Evolutionary conservation across 768 basidiomycete species (phyloP).

Genomic region (Suillus subaureus): DNA sequence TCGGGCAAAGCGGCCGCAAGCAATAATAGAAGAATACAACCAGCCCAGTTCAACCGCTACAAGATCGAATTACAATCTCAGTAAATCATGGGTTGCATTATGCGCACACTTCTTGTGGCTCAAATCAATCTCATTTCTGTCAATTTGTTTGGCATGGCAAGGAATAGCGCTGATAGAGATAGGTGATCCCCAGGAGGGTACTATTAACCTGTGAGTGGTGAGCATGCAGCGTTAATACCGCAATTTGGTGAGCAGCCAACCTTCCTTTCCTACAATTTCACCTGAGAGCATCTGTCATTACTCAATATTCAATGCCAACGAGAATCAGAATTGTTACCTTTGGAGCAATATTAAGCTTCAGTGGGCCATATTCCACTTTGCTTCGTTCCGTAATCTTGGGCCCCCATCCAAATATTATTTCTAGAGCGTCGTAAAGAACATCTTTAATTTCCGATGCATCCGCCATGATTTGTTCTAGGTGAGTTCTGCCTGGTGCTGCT

Average conservation of each 20-base stretch:
- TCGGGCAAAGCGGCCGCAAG: conserved; percentile 48
- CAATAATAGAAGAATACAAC: conserved; percentile 67
- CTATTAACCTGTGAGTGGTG: conserved; percentile 52
- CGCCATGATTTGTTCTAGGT: not conserved
- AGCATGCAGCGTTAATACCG: conserved; percentile 14
- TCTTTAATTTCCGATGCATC: conserved; percentile 40
- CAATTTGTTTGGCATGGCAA: conserved; percentile 69
- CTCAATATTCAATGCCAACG: not conserved
- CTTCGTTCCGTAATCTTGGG: conserved; percentile 44
- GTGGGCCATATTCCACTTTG: conserved; percentile 53
- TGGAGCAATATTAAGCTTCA: conserved; percentile 55
- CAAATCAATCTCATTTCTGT: conserved; percentile 44
- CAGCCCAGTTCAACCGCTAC: conserved; percentile 74
- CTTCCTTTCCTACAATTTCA: conserved; percentile 54
- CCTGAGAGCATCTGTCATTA: not conserved
- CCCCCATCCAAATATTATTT: conserved; percentile 53
- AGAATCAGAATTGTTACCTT: conserved; percentile 44
- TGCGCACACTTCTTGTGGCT: conserved; percentile 1
- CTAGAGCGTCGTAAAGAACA: conserved; percentile 54
- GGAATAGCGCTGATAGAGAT: conserved; percentile 68
- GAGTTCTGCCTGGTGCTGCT: not conserved
- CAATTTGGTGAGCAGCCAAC: conserved; percentile 35
- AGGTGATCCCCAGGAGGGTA: conserved; percentile 70
- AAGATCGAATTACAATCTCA: conserved; percentile 1
- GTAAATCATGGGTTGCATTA: not conserved